Percentiles rank a stretch among this genome's conserved stretches.
Evolutionary conservation across 345 rosid species (phyloP).

Genomic region (Melastoma malabathricum): DNA sequence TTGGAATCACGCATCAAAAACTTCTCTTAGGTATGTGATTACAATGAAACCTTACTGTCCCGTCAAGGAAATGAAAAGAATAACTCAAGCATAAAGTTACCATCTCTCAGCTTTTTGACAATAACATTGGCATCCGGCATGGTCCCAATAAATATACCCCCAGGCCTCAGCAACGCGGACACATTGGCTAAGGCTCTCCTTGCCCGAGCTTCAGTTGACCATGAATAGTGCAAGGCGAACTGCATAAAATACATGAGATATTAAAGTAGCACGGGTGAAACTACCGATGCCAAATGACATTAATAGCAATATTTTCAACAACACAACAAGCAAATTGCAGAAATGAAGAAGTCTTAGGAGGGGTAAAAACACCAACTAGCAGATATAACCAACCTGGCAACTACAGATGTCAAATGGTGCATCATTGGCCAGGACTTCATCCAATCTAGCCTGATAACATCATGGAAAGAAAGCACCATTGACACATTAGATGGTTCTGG

Average conservation of each 20-base stretch:
- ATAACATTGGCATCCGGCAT: slow-evolving; percentile 99
- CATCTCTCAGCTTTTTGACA: slow-evolving; percentile 74
- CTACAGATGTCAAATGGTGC: slow-evolving; percentile 94
- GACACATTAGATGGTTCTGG: no score
- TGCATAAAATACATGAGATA: slow-evolving; percentile 14
- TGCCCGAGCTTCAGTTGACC: slow-evolving; percentile 91
- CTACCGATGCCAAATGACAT: no score
- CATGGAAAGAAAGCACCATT: slow-evolving; percentile 3
- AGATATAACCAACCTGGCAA: slow-evolving; percentile 59
- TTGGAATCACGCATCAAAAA: no score
- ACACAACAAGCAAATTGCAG: no score
- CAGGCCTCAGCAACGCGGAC: slow-evolving; percentile 89
- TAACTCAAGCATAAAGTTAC: slow-evolving; percentile 12
- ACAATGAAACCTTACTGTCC: no score
- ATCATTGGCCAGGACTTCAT: slow-evolving; percentile 80
- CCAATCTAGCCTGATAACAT: slow-evolving; percentile 58
- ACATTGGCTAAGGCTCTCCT: slow-evolving; percentile 87
- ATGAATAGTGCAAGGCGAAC: slow-evolving; percentile 97
- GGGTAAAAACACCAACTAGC: neutral
- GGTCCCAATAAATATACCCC: slow-evolving; percentile 86
- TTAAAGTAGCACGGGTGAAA: no score
- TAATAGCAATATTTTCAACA: no score
- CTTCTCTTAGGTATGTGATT: no score
- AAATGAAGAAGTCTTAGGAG: neutral
- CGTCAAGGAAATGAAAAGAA: no score